These are phyloP conservation scores for Jacaranda mimosifolia DNA, from an alignment of 257 asterid genomes.

Conservation along the genomic window DNA sequence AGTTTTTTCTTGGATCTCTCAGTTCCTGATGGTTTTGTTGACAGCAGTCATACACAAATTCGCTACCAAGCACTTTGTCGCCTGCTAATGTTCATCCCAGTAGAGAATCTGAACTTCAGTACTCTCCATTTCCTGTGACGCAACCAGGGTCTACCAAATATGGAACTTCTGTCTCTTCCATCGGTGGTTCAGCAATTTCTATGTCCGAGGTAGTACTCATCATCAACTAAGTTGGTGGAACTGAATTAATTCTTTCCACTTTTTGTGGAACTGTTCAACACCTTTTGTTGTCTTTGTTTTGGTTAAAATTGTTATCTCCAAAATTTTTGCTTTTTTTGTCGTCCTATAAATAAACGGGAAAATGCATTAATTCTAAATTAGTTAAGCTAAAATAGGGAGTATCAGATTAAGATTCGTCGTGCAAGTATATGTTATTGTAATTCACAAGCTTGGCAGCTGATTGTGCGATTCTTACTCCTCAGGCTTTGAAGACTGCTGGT, in stretches of 20 bases:
- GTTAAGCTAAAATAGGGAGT: neutral
- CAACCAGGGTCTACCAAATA: constrained; percentile 73
- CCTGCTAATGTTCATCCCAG: constrained; percentile 66
- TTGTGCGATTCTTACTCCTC: constrained; percentile 29
- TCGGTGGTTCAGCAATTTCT: constrained; percentile 71
- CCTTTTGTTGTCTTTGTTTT: constrained; percentile 23
- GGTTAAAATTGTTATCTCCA: neutral
- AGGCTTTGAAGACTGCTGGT: constrained; percentile 73
- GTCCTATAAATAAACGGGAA: neutral
- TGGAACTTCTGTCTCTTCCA: constrained; percentile 63
- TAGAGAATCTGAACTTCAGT: constrained; percentile 83
- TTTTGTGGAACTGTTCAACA: neutral
- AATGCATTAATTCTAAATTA: neutral
- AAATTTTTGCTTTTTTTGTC: neutral
- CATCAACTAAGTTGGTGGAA: constrained; percentile 23
- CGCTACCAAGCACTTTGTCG: constrained; percentile 67
- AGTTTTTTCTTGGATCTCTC: constrained; percentile 23
- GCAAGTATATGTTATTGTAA: neutral
- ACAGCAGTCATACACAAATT: constrained; percentile 73
- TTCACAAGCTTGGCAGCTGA: constrained; percentile 8
- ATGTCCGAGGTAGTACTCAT: constrained; percentile 77
- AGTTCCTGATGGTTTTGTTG: constrained; percentile 27
- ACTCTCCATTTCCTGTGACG: constrained; percentile 69
- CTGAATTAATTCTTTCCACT: neutral
- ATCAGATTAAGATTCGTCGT: neutral